These are phyloP conservation scores for Xerocomellus chrysenteron DNA, from an alignment of 768 basidiomycete species.

Conservation along the genomic window DNA sequence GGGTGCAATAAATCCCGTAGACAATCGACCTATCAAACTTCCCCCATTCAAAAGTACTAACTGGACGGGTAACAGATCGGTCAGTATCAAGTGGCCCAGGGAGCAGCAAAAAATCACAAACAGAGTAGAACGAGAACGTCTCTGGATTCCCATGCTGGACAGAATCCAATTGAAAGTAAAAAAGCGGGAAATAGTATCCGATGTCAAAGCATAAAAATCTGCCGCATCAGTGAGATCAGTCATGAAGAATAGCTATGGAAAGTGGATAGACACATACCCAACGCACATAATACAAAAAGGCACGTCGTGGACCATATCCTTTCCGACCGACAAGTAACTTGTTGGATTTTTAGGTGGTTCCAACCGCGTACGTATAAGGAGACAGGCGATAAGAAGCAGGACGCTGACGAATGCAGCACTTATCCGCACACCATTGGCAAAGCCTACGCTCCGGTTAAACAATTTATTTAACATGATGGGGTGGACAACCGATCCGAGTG, in stretches of 20 bases:
- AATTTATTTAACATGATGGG: conserved; percentile 34
- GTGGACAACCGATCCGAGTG: conserved; percentile 26
- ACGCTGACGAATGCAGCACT: conserved; percentile 44
- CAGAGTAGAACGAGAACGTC: conserved; percentile 57
- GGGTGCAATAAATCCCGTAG: conserved; percentile 45
- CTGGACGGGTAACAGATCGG: conserved; percentile 22
- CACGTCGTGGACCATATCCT: conserved; percentile 9
- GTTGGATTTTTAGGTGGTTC: conserved; percentile 26
- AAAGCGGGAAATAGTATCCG: conserved; percentile 51
- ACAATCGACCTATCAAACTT: conserved; percentile 49
- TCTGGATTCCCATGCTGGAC: conserved; percentile 45
- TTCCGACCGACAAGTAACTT: conserved; percentile 19
- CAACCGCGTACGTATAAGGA: conserved; percentile 40
- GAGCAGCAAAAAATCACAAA: conserved; percentile 20
- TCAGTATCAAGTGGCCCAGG: neutral
- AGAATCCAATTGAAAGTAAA: conserved; percentile 56
- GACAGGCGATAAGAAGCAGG: conserved; percentile 34
- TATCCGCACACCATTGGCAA: conserved; percentile 48
- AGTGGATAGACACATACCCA: conserved; percentile 18
- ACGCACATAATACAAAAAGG: conserved; percentile 18
- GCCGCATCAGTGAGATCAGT: neutral
- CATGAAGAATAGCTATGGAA: neutral
- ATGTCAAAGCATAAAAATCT: conserved; percentile 30
- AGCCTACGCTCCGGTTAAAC: conserved; percentile 28
- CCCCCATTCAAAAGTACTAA: conserved; percentile 53